Evolutionary conservation across 768 basidiomycete genomes (phyloP).

Genomic region (Lentinula boryana): DNA sequence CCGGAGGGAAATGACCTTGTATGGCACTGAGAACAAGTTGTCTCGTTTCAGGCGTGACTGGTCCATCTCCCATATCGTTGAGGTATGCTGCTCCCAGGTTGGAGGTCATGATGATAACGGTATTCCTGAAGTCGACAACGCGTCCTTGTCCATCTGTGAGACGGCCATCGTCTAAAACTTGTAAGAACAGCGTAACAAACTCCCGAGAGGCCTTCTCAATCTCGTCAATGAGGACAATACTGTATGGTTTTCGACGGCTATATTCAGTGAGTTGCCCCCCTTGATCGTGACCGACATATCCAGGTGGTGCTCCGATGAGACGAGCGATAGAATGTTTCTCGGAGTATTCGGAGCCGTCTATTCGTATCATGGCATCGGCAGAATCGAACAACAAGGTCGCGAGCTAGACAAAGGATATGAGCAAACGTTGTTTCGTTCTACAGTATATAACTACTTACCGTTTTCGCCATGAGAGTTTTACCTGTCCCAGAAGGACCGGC

Average conservation of each 20-base stretch:
- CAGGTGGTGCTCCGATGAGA: constrained; percentile 43
- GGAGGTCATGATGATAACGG: constrained; percentile 92
- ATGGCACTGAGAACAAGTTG: constrained; percentile 75
- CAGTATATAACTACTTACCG: constrained; percentile 40
- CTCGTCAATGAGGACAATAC: constrained; percentile 80
- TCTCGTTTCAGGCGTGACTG: constrained; percentile 54
- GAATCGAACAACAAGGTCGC: constrained; percentile 89
- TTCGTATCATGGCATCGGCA: constrained; percentile 84
- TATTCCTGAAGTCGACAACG: constrained; percentile 81
- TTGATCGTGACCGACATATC: constrained; percentile 88
- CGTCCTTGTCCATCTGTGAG: constrained; percentile 93
- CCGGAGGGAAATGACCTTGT: constrained; percentile 83
- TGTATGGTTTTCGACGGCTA: constrained; percentile 86
- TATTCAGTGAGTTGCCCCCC: constrained; percentile 93
- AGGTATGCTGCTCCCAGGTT: constrained; percentile 80
- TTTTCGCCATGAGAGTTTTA: constrained; percentile 87
- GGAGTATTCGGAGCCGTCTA: constrained; percentile 92
- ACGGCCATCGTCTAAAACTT: constrained; percentile 67
- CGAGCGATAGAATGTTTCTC: constrained; percentile 74
- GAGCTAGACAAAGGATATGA: constrained; percentile 42
- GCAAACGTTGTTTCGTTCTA: background rate
- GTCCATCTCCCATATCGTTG: constrained; percentile 69
- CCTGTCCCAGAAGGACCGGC: constrained; percentile 79
- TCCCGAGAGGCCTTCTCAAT: constrained; percentile 87
- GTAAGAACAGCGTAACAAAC: constrained; percentile 61